phyloP scores from a whole-genome alignment of 768 basidiomycete species.

The Antrodiella citrinella region DNA sequence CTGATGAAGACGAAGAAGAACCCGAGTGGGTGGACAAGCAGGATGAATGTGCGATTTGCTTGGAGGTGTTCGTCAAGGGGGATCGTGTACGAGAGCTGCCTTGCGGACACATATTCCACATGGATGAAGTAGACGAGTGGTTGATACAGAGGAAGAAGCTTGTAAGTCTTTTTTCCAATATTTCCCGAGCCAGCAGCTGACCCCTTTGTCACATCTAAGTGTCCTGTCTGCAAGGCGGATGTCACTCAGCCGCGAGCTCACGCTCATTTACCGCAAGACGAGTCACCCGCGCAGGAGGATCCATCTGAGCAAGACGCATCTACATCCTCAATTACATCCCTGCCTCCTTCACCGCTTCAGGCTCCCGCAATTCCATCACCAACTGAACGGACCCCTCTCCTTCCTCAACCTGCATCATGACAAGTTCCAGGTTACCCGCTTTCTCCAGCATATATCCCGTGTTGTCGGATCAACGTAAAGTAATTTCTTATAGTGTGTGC shows the following conservation, averaged over 20 bases:
- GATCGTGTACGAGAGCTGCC: conserved; percentile 89
- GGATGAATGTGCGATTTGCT: conserved; percentile 88
- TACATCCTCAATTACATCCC: background rate
- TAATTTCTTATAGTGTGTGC: background rate
- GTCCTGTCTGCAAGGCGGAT: conserved; percentile 88
- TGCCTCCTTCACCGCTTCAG: background rate
- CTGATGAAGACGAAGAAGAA: conserved; percentile 21
- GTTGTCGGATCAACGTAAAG: background rate
- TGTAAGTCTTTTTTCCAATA: conserved; percentile 38
- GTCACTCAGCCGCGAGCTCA: conserved; percentile 48
- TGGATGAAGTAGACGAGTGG: conserved; percentile 89
- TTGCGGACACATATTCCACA: conserved; percentile 93
- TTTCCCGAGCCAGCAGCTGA: background rate
- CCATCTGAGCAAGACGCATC: background rate
- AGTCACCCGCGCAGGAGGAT: background rate
- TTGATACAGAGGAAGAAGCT: conserved; percentile 87
- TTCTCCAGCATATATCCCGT: background rate
- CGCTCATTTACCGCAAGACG: background rate
- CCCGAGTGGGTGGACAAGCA: conserved; percentile 78
- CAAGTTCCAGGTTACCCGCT: background rate
- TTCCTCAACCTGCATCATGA: background rate
- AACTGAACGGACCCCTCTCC: conserved; percentile 6
- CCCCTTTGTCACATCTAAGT: conserved; percentile 42
- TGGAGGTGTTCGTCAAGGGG: conserved; percentile 78
- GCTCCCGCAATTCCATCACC: no score